A percentile compares a stretch with the other conserved stretches of the same genome.
Evolutionary conservation across 2,329 filamentous ascomycete genomes (phyloP).

Genomic region (Septoria linicola): DNA sequence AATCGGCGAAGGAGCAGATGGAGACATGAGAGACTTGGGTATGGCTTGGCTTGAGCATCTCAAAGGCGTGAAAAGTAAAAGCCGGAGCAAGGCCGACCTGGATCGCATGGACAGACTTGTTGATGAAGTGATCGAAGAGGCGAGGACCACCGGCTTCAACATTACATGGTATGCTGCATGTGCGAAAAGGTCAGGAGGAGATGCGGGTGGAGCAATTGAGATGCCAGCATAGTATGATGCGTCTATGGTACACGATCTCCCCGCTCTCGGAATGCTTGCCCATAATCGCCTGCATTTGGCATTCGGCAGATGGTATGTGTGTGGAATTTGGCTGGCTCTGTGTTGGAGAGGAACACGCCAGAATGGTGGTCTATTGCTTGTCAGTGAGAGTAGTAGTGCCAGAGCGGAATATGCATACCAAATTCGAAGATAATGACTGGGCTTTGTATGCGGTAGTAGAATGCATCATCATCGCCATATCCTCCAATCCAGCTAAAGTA

Average conservation of each 20-base stretch:
- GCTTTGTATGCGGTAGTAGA: slow-evolving; percentile 76
- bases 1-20: slow-evolving; percentile 11
- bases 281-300: slow-evolving; percentile 76
- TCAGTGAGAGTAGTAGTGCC: no score
- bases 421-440: slow-evolving; percentile 74
- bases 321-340: slow-evolving; percentile 73
- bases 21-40: slow-evolving; percentile 9
- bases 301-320: slow-evolving; percentile 71
- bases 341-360: slow-evolving; percentile 73
- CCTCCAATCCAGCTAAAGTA: slow-evolving; percentile 79
- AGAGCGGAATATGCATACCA: no score
- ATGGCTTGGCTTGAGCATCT: slow-evolving; percentile 16
- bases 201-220: slow-evolving; percentile 8
- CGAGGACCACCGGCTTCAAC: slow-evolving; percentile 12
- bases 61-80: not conserved
- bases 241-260: slow-evolving; percentile 17
- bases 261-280: slow-evolving; percentile 47
- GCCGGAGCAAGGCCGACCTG: slow-evolving; percentile 6
- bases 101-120: slow-evolving; percentile 11
- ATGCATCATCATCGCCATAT: slow-evolving; percentile 64
- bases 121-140: slow-evolving; percentile 9
- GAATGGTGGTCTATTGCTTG: slow-evolving; percentile 51
- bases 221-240: not conserved
- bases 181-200: slow-evolving; percentile 10
- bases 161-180: slow-evolving; percentile 17